Evolutionary conservation across 1,284 basidiomycete species (phyloP).

Genomic region (Garcileccinum viscosum): DNA sequence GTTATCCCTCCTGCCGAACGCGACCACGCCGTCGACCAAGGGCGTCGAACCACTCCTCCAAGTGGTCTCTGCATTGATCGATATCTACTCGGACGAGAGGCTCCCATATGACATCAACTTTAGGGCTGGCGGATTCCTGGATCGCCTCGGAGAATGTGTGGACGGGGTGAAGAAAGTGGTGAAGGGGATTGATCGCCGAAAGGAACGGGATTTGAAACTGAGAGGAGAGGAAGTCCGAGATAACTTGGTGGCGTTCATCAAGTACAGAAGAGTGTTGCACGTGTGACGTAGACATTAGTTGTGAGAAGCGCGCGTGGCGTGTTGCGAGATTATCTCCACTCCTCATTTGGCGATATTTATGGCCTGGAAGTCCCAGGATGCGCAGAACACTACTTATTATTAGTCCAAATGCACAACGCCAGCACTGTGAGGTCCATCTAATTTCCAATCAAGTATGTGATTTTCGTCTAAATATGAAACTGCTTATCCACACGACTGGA

Average conservation of each 20-base stretch:
- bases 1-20: constrained; percentile 58
- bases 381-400: not conserved
- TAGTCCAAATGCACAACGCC: too few relatives aligned
- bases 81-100: constrained; percentile 93
- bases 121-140: constrained; percentile 61
- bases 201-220: constrained; percentile 60
- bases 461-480: not conserved
- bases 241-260: constrained; percentile 88
- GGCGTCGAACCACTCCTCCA: constrained; percentile 82
- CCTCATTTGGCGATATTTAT: not conserved
- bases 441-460: not conserved
- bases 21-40: constrained; percentile 43
- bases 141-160: constrained; percentile 57
- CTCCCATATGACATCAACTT: constrained; percentile 86
- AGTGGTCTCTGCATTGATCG: constrained; percentile 85
- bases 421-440: not conserved
- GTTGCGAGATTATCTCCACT: not conserved
- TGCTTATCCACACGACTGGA: not conserved
- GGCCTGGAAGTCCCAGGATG: not conserved
- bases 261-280: constrained; percentile 69
- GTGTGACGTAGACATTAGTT: not conserved
- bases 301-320: not conserved
- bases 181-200: constrained; percentile 61
- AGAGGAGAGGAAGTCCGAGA: constrained; percentile 79
- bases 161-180: constrained; percentile 67